A percentile compares a stretch with the other conserved stretches of the same genome.
These are phyloP conservation scores for Nicotiana paniculata DNA, from an alignment of 257 asterid genomes.

Conservation along the genomic window DNA sequence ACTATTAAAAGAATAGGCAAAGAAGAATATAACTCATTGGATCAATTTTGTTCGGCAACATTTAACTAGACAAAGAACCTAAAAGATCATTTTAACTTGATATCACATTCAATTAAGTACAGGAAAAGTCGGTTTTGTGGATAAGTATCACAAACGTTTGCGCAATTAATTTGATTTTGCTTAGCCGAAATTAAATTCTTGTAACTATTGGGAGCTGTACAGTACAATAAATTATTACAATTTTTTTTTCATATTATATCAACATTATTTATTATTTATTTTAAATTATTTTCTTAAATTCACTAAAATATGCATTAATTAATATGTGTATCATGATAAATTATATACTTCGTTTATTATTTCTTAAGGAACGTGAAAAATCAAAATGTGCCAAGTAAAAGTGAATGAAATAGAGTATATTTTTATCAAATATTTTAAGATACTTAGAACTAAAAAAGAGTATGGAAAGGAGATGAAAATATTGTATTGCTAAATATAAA, in stretches of 20 bases:
- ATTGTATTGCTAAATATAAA: background rate
- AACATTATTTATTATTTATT: no score
- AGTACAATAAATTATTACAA: background rate
- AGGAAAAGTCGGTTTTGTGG: background rate
- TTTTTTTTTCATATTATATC: no score
- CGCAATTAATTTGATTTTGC: background rate
- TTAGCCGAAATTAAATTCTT: background rate
- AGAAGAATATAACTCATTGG: background rate
- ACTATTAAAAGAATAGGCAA: background rate
- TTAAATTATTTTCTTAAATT: no score
- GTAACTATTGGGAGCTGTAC: background rate
- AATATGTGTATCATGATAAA: no score
- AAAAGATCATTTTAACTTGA: background rate
- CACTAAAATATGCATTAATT: no score
- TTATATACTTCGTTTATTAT: no score
- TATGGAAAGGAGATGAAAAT: no score
- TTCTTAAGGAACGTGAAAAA: no score
- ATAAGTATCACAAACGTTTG: background rate
- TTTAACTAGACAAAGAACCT: background rate
- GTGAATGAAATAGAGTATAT: background rate
- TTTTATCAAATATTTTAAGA: no score
- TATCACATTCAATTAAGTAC: background rate
- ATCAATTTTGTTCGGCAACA: background rate
- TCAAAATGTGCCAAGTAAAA: no score
- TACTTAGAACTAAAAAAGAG: background rate